phyloP scores from a whole-genome alignment of 2,329 filamentous ascomycete species.

The Colletotrichum filicis region DNA sequence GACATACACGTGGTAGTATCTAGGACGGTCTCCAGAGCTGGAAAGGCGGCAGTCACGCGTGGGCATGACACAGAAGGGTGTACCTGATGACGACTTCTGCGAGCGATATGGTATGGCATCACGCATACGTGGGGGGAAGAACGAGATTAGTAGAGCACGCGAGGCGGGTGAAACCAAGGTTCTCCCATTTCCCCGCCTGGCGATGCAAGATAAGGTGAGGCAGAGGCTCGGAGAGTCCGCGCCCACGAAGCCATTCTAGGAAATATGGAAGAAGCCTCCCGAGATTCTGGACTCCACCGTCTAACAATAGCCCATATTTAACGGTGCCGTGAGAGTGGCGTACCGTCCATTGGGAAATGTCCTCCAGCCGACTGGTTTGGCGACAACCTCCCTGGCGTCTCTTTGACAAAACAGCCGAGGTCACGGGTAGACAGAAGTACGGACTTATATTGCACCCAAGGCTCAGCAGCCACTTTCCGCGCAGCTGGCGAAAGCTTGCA shows the following conservation, averaged over 20 bases:
- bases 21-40: background rate
- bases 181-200: background rate
- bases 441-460: slow-evolving; percentile 5
- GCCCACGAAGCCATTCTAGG: slow-evolving; percentile 23
- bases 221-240: slow-evolving; percentile 15
- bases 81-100: background rate
- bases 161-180: background rate
- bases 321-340: background rate
- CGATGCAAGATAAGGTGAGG: slow-evolving; percentile 24
- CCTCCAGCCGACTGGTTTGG: background rate
- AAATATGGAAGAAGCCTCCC: slow-evolving; percentile 29
- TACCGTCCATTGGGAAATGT: background rate
- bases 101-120: background rate
- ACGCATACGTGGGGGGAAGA: background rate
- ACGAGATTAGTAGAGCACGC: background rate
- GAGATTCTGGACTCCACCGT: slow-evolving; percentile 25
- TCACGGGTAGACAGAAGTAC: background rate
- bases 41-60: too few species aligned
- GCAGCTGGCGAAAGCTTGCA: background rate
- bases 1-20: background rate
- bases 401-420: too few species aligned
- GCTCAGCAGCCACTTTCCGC: background rate
- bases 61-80: too few species aligned
- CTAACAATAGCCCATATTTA: background rate
- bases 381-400: background rate